Conservation (phyloP, 768 basidiomycete genomes). For the Chalciporus sphaerocephalus region DNA sequence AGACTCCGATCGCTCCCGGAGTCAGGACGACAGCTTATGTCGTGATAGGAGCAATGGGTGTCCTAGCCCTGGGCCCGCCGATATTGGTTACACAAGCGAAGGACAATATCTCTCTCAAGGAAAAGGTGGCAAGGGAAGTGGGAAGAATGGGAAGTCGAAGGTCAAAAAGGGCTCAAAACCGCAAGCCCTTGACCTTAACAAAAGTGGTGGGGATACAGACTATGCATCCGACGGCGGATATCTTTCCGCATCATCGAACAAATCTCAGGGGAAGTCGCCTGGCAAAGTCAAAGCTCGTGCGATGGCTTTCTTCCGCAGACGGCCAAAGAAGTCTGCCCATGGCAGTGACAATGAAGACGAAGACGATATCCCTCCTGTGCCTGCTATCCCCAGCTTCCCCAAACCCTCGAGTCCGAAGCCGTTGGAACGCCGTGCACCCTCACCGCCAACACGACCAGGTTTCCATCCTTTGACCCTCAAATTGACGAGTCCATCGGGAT, state of each 20-base stretch:
- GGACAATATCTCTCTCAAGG: constrained; percentile 31
- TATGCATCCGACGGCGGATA: constrained; percentile 30
- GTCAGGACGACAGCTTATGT: constrained; percentile 22
- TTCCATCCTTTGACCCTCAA: constrained; percentile 27
- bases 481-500: constrained; percentile 17
- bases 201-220: constrained; percentile 19
- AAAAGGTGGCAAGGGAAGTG: constrained; percentile 14
- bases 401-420: constrained; percentile 29
- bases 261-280: constrained; percentile 28
- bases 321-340: constrained; percentile 22
- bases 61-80: constrained; percentile 16
- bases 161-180: constrained; percentile 16
- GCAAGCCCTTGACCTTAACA: constrained; percentile 13
- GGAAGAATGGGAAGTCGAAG: constrained; percentile 20
- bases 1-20: constrained; percentile 16
- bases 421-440: constrained; percentile 24
- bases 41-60: constrained; percentile 5
- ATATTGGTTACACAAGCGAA: constrained; percentile 28
- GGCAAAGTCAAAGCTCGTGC: constrained; percentile 29
- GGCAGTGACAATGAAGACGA: constrained; percentile 32
- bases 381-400: constrained; percentile 25
- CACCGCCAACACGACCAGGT: constrained; percentile 28
- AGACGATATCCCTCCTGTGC: constrained; percentile 28
- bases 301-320: constrained; percentile 32
- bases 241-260: constrained; percentile 32